These are phyloP conservation scores for Fusarium heterosporum DNA, from an alignment of 2,329 filamentous ascomycete genomes.

Conservation along the genomic window DNA sequence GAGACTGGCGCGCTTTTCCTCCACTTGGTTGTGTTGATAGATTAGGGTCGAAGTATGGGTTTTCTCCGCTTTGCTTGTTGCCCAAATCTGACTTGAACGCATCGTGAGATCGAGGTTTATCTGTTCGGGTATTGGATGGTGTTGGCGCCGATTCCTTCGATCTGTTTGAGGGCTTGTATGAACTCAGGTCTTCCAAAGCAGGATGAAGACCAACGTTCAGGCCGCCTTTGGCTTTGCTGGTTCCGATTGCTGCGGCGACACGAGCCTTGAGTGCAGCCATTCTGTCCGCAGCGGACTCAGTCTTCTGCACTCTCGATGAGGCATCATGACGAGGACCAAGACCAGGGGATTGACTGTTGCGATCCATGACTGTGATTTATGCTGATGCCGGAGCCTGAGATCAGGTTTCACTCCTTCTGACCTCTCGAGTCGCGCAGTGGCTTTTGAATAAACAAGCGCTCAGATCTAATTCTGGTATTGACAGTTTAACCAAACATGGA, in stretches of 20 bases:
- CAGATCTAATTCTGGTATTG: background rate
- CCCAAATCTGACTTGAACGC: conserved; percentile 36
- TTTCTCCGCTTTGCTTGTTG: conserved; percentile 53
- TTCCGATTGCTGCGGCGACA: conserved; percentile 78
- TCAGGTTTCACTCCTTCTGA: background rate
- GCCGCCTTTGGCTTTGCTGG: conserved; percentile 71
- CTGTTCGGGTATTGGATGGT: conserved; percentile 29
- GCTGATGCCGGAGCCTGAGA: background rate
- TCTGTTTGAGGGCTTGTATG: conserved; percentile 60
- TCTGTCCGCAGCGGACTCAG: conserved; percentile 70
- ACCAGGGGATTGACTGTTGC: conserved; percentile 61
- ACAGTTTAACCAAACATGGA: background rate
- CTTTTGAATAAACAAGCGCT: background rate
- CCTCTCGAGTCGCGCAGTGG: background rate
- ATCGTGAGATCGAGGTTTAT: conserved; percentile 32
- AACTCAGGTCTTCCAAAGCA: conserved; percentile 71
- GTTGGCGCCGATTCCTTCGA: conserved; percentile 43
- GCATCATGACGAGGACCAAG: conserved; percentile 68
- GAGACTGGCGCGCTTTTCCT: conserved; percentile 74
- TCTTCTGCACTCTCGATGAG: conserved; percentile 65
- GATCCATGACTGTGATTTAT: conserved; percentile 59
- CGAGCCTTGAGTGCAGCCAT: conserved; percentile 83
- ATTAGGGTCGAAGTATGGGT: conserved; percentile 85
- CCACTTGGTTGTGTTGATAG: conserved; percentile 68
- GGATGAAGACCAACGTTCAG: conserved; percentile 83